Base-by-base conservation (phyloP, 768 basidiomycete genomes). In the Daedaleopsis sinensis region DNA sequence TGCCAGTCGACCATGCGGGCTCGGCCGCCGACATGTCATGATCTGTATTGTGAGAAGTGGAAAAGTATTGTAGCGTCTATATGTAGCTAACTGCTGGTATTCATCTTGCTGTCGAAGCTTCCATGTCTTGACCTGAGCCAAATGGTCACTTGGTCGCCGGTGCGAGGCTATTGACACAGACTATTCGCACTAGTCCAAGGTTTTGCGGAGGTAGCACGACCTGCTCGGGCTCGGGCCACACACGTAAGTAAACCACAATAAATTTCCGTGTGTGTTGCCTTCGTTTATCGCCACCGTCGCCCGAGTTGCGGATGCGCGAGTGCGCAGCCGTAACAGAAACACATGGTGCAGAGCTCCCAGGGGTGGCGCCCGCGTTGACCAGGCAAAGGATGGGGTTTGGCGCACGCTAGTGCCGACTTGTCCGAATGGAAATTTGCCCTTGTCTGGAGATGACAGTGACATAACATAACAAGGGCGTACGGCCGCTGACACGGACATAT, bases 1-100 rank as follows among this genome's bases (percentile, higher is more conserved):
- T 87, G 84, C 80, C 81, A 32, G 73, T 77, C 32, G 59, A 64
- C 42, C 62, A 57, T 19, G 38, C 46, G 58, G 43, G 18, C 18
- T 19, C 38, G 7, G 32, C 43, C 35, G 5, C 36, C 35, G 47
- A 49, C 23, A 43, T 63, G 52, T 63, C 54, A 55, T 58, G 21
- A 46, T 43, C 23, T 55, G 56, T 55, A 52, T 48, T 15, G 36
- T 9, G 46, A 42, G 51, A 32, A 38, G 50, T 18, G 50, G 52
- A 58, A 63, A 58, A 63, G 61, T 63, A 58, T 43, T 49, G 47
- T 63, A 63, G 48, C 38, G 43, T 46, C 55, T 42, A 53, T 53
- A 57, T 48, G 55, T 49, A 57, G 47, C 47, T 38, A 57, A n/a
- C 47, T 21, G 52, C 36, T 32, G 27, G 27, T 46, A 32, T 35